Conservation (phyloP, 1,284 basidiomycete species). For the Pisolithus thermaeus region DNA sequence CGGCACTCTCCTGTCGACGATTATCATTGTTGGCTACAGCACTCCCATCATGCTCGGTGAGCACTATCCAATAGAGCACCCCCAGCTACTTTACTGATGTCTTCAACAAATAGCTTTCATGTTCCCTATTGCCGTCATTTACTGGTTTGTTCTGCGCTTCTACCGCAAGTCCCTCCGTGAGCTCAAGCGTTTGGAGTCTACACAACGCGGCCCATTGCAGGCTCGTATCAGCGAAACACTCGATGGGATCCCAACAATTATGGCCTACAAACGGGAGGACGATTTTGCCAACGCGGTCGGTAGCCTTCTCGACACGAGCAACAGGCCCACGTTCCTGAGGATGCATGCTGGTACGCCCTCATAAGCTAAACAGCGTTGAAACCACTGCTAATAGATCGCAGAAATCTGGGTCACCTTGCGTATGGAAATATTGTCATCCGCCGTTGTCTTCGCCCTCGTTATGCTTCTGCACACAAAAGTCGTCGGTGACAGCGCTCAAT, state of each 20-base stretch:
- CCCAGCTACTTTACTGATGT: neutral
- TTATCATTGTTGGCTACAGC: slow-evolving; percentile 21
- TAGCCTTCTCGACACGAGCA: slow-evolving; percentile 20
- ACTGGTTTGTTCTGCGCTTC: slow-evolving; percentile 27
- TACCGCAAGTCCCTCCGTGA: slow-evolving; percentile 28
- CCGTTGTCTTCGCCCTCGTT: slow-evolving; percentile 19
- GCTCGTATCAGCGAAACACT: slow-evolving; percentile 26
- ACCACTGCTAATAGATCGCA: slow-evolving; percentile 7
- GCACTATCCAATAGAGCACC: neutral
- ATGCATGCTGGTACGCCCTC: slow-evolving; percentile 19
- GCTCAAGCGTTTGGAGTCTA: slow-evolving; percentile 28
- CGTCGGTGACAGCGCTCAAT: slow-evolving; percentile 21
- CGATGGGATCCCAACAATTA: slow-evolving; percentile 27
- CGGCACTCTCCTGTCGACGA: slow-evolving; percentile 18
- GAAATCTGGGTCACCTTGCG: slow-evolving; percentile 30
- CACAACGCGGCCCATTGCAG: slow-evolving; percentile 23
- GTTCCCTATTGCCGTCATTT: slow-evolving; percentile 14
- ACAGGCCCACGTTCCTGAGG: slow-evolving; percentile 25
- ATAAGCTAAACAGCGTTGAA: neutral
- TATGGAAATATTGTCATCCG: slow-evolving; percentile 25
- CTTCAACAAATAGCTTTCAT: slow-evolving; percentile 14
- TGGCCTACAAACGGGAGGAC: slow-evolving; percentile 23
- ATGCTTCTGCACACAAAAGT: slow-evolving; percentile 25
- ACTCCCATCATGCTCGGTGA: slow-evolving; percentile 26
- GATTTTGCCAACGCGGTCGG: slow-evolving; percentile 22